Evolutionary conservation across 1,284 basidiomycete genomes (phyloP).

Genomic region (Sanghuangporus baumii): DNA sequence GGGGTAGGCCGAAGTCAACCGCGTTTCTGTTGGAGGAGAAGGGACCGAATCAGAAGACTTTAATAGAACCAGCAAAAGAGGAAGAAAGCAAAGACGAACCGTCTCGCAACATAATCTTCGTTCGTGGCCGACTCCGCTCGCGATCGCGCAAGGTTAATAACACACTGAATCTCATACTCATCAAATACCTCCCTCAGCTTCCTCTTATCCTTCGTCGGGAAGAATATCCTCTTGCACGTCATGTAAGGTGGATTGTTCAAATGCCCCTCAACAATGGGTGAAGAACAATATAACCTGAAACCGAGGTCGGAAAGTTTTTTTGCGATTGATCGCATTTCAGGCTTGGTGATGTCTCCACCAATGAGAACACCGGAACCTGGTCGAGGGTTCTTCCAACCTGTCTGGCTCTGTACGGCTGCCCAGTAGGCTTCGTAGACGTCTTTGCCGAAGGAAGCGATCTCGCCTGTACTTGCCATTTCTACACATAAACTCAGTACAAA

Average conservation of each 20-base stretch:
- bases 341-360: constrained; percentile 73
- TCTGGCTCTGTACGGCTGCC: constrained; percentile 85
- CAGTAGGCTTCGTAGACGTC: constrained; percentile 97
- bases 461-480: constrained; percentile 99
- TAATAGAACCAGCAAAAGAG: not conserved
- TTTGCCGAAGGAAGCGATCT: constrained; percentile 95
- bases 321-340: constrained; percentile 62
- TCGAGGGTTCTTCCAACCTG: constrained; percentile 88
- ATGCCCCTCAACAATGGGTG: constrained; percentile 80
- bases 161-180: constrained; percentile 92
- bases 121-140: constrained; percentile 79
- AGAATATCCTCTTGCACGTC: constrained; percentile 84
- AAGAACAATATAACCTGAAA: constrained; percentile 92
- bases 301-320: constrained; percentile 75
- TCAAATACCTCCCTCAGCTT: constrained; percentile 91
- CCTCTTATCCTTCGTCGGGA: constrained; percentile 96
- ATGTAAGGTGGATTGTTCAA: constrained; percentile 82
- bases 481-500: constrained; percentile 15
- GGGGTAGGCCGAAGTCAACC: constrained; percentile 87
- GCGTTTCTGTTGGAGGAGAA: constrained; percentile 79
- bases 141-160: constrained; percentile 88
- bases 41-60: constrained; percentile 42
- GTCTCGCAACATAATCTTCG: constrained; percentile 94
- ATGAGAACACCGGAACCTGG: constrained; percentile 93
- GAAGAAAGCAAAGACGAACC: constrained; percentile 37